phyloP scores from a whole-genome alignment of 1,284 basidiomycete species.

The Garcileccinum viscosum region DNA sequence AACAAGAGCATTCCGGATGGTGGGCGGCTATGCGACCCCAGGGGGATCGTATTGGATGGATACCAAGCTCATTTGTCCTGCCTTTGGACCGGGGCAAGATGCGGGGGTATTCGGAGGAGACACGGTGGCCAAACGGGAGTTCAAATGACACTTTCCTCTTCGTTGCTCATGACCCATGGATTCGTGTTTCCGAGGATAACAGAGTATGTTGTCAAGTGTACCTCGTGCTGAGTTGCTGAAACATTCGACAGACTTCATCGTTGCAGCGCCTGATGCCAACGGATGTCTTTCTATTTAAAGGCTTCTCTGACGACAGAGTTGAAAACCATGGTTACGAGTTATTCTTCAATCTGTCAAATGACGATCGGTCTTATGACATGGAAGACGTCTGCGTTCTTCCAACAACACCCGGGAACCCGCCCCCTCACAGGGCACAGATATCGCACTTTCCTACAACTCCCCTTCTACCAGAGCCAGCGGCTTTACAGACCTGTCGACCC shows the following conservation, averaged over 20 bases:
- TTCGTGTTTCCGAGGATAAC: slow-evolving; percentile 27
- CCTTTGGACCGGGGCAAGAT: slow-evolving; percentile 37
- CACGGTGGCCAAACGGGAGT: slow-evolving; percentile 1
- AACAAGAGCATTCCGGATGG: slow-evolving; percentile 76
- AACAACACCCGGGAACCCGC: slow-evolving; percentile 11
- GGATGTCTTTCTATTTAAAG: slow-evolving; percentile 22
- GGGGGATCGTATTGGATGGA: slow-evolving; percentile 68
- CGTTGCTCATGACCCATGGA: slow-evolving; percentile 23
- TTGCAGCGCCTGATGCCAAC: slow-evolving; percentile 27
- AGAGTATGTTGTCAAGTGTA: slow-evolving; percentile 19
- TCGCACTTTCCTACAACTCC: neutral
- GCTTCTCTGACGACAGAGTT: slow-evolving; percentile 11
- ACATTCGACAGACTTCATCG: slow-evolving; percentile 19
- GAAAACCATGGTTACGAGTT: slow-evolving; percentile 11
- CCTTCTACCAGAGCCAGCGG: neutral
- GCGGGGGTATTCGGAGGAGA: slow-evolving; percentile 15
- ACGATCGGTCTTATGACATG: slow-evolving; percentile 10
- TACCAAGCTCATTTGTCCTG: slow-evolving; percentile 65
- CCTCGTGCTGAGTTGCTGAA: slow-evolving; percentile 11
- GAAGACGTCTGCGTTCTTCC: slow-evolving; percentile 4
- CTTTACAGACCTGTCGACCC: neutral
- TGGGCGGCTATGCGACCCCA: slow-evolving; percentile 74
- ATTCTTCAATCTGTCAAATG: slow-evolving; percentile 12
- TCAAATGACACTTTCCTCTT: slow-evolving; percentile 16
- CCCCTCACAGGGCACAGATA: slow-evolving; percentile 1